Conservation (phyloP, 2,329 filamentous ascomycete species). For the Akanthomyces uredinophilus region DNA sequence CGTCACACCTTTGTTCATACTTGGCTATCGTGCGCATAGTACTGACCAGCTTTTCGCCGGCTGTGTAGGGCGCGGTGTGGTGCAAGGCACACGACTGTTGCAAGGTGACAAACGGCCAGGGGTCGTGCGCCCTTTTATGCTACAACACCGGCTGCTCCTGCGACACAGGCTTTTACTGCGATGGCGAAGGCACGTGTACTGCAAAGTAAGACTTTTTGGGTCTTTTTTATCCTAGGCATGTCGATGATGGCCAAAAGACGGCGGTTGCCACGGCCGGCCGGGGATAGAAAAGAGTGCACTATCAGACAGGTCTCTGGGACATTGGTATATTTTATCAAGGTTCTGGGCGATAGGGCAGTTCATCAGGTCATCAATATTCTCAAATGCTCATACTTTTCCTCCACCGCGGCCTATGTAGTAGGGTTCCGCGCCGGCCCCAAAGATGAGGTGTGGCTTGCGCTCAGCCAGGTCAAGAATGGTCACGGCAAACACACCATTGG, state of each 20-base stretch:
- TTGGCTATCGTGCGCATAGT: not conserved
- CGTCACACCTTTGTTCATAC: not conserved
- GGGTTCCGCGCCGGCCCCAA: slow-evolving; percentile 57
- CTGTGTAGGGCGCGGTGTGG: not conserved
- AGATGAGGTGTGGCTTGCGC: slow-evolving; percentile 83
- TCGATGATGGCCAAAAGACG: too few relatives aligned
- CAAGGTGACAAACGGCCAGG: not conserved
- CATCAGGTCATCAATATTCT: not conserved
- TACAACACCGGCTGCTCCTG: not conserved
- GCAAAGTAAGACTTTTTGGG: too few relatives aligned
- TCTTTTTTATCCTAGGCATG: not conserved
- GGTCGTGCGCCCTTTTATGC: not conserved
- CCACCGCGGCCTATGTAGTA: slow-evolving; percentile 34
- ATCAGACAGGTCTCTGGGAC: too few relatives aligned
- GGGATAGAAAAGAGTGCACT: too few relatives aligned
- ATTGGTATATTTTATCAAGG: too few relatives aligned
- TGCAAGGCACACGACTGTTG: not conserved
- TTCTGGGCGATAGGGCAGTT: not conserved
- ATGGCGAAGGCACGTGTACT: not conserved
- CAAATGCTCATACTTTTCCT: not conserved
- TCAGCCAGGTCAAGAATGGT: slow-evolving; percentile 86
- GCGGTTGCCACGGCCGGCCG: too few relatives aligned
- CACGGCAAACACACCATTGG: slow-evolving; percentile 91
- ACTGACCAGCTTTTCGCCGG: not conserved
- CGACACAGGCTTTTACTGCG: not conserved